Evolutionary conservation across 805 yeast species (phyloP).

Genomic region (Wickerhamiella australiensis): DNA sequence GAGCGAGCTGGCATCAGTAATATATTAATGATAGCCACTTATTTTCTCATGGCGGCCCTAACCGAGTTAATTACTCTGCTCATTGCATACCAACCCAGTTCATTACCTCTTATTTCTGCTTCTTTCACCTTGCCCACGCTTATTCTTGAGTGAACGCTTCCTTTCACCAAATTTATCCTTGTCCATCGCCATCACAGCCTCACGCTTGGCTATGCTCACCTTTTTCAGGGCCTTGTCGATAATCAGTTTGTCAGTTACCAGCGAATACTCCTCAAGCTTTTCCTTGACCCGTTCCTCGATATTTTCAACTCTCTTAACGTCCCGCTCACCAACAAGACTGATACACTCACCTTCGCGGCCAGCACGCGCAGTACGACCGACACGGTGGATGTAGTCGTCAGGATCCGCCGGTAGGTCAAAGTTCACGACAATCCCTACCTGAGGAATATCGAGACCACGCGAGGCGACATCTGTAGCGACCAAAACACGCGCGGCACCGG

Average conservation of each 20-base stretch:
- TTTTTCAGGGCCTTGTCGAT: conserved; percentile 58
- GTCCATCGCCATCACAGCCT: conserved; percentile 89
- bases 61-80: too few species aligned
- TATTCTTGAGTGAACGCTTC: conserved; percentile 39
- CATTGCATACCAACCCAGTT: too few species aligned
- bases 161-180: conserved; percentile 76
- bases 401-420: conserved; percentile 93
- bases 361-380: conserved; percentile 98
- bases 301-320: conserved; percentile 64
- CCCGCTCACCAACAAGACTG: conserved; percentile 74
- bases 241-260: conserved; percentile 62
- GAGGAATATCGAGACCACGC: conserved; percentile 93
- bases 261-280: conserved; percentile 65
- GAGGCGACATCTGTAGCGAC: conserved; percentile 97
- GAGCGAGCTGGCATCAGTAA: too few species aligned
- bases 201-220: conserved; percentile 75
- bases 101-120: not conserved
- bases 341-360: conserved; percentile 80
- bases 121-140: conserved; percentile 14
- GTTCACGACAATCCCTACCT: conserved; percentile 79
- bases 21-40: too few species aligned
- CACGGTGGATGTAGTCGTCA: conserved; percentile 91
- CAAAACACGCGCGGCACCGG: conserved; percentile 83
- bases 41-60: too few species aligned
- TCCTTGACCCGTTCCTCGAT: conserved; percentile 75